Base-by-base conservation (phyloP, 352 stramenopile genomes). In the Phytophthora megakarya region DNA sequence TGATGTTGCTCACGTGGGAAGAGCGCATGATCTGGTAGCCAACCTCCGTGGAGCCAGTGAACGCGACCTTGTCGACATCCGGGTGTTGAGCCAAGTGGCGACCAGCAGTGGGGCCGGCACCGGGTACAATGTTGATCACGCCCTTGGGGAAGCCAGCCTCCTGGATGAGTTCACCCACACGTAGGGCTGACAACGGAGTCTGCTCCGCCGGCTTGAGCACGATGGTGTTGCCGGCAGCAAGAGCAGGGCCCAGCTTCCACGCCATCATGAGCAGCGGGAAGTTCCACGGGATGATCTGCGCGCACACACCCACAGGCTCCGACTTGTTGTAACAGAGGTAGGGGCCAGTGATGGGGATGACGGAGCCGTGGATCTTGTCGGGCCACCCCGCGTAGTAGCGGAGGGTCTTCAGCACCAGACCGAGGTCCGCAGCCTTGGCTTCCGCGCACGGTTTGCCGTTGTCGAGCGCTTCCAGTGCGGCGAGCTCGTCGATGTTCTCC, bases 171-270 rank as follows among this genome's bases (percentile, higher is more conserved):
- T 88, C 76, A 21, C 78, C 76, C 4, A 99, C 65, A 18, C 89
- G 89, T 19, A 99, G 77, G 6, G 96, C 93, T 3, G 89, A 97
- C 48, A 99, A 66, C 7, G 97, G 96, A 16, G 96, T 99, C 48
- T 98, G 74, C 55, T 98, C 96, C 7, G 89, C 86, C 16, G 97
- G 96, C 73, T 99, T 99, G 1, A 98, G 59, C 9, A 99, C 89
- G 3, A 90, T 70, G 5, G 94, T 97, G 80, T 96, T 99, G 11
- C 97, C 97, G 1, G 90, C 82, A 3, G 89, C 83, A 12, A 98
- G 69, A 21, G 93, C 92, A 0, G 94, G 91, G 16, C 72, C 93
- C 16, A 96, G 76, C 76, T 99, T 99, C 42, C 96, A 88, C 26
- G 93, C 96, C 37, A 98, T 93, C 96, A 99, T 98, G 8, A 97